Percentiles rank a stretch among this genome's conserved stretches.
Evolutionary conservation across 1,284 basidiomycete species (phyloP).

Genomic region (Trametes hirsuta): DNA sequence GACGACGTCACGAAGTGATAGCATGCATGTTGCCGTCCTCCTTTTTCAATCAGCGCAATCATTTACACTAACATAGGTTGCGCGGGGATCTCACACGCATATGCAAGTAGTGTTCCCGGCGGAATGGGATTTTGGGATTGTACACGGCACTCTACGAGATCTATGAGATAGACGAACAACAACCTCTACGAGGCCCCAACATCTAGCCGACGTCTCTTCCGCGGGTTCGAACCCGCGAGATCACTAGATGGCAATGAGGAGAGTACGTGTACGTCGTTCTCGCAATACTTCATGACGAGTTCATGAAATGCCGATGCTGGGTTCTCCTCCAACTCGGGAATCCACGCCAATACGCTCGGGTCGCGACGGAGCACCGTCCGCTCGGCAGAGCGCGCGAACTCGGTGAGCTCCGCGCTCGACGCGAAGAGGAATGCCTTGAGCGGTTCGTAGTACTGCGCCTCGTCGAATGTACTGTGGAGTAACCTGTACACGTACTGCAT

Average conservation of each 20-base stretch:
- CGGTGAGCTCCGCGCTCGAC: neutral
- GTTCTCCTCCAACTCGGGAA: neutral
- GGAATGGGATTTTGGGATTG: too few species aligned
- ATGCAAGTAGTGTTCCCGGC: too few species aligned
- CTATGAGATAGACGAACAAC: too few species aligned
- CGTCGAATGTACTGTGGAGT: neutral
- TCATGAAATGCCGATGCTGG: neutral
- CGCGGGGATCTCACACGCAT: too few species aligned
- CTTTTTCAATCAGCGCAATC: too few species aligned
- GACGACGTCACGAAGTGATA: too few species aligned
- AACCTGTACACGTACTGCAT: neutral
- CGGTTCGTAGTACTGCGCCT: neutral
- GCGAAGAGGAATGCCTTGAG: conserved; percentile 2
- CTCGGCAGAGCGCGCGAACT: neutral
- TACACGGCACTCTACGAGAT: too few species aligned
- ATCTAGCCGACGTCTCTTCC: too few species aligned
- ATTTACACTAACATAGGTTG: too few species aligned
- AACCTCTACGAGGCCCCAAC: too few species aligned
- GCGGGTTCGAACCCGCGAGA: too few species aligned
- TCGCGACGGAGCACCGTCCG: neutral
- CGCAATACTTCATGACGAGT: neutral
- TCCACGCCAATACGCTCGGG: neutral
- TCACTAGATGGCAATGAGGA: neutral
- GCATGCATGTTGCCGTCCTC: too few species aligned
- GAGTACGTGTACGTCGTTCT: neutral